phyloP scores from a whole-genome alignment of 2,329 filamentous ascomycete genomes.

The Nothomitra cinnamomea region DNA sequence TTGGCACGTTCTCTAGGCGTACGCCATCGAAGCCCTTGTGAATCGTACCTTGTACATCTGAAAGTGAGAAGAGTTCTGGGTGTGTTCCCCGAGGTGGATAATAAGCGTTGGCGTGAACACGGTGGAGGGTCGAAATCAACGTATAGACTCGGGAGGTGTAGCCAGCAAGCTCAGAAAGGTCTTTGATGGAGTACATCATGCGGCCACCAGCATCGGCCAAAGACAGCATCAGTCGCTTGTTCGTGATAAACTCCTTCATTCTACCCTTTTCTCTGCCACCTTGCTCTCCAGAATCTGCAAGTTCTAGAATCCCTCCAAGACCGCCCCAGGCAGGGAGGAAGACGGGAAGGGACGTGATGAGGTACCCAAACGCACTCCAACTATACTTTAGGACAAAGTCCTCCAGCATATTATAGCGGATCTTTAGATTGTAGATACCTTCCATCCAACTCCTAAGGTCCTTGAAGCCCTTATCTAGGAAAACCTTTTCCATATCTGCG shows the following conservation, averaged over 20 bases:
- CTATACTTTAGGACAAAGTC: conserved; percentile 97
- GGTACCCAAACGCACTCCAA: conserved; percentile 94
- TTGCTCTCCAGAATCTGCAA: conserved; percentile 33
- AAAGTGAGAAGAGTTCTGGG: conserved; percentile 71
- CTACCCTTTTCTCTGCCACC: conserved; percentile 58
- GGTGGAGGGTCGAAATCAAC: conserved; percentile 82
- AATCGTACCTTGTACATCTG: conserved; percentile 82
- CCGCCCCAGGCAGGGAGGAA: conserved; percentile 93
- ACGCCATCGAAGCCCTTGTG: conserved; percentile 94
- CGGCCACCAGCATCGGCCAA: conserved; percentile 88
- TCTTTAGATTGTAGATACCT: conserved; percentile 92
- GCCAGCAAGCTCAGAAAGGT: conserved; percentile 84
- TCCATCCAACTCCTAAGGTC: conserved; percentile 96
- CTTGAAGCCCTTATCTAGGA: conserved; percentile 81
- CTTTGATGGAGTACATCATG: conserved; percentile 99
- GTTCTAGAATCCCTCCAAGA: conserved; percentile 54
- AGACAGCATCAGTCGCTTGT: conserved; percentile 95
- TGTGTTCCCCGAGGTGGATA: conserved; percentile 46
- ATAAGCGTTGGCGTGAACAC: conserved; percentile 84
- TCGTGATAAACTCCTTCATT: conserved; percentile 98
- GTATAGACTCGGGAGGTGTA: conserved; percentile 95
- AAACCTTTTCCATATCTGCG: conserved; percentile 84
- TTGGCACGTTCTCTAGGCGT: conserved; percentile 77
- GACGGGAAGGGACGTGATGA: conserved; percentile 80
- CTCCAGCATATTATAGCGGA: conserved; percentile 96